Conservation (phyloP, 139 green algal species). For the Chlamydomonas schloesseri region DNA sequence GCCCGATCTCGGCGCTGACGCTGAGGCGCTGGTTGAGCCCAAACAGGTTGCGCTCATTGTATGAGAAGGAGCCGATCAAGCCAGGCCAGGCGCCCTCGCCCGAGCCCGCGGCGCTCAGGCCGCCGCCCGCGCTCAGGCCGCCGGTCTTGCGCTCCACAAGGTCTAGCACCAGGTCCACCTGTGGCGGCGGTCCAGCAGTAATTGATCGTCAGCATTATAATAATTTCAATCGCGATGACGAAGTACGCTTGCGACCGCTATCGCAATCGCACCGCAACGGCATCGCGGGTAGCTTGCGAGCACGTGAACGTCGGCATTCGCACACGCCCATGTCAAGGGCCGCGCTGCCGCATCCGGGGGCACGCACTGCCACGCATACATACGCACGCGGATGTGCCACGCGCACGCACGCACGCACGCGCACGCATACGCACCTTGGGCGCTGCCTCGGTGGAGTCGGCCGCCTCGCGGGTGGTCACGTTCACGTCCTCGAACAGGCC, state of each 20-base stretch:
- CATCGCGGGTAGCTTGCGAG: too few species aligned
- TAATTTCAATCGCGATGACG: too few species aligned
- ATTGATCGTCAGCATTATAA: background rate
- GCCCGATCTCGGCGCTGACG: constrained; percentile 80
- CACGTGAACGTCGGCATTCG: too few species aligned
- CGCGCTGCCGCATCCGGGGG: too few species aligned
- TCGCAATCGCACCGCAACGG: too few species aligned
- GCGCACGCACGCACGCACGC: too few species aligned
- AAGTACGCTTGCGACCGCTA: too few species aligned
- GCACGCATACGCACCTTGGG: constrained; percentile 61
- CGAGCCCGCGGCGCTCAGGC: constrained; percentile 75
- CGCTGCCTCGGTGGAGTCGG: constrained; percentile 70
- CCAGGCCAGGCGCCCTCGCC: constrained; percentile 81
- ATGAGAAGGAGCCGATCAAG: constrained; percentile 88
- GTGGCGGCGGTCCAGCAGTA: background rate
- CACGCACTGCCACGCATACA: too few species aligned
- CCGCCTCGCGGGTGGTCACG: constrained; percentile 85
- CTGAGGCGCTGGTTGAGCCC: constrained; percentile 92
- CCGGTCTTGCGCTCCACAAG: constrained; percentile 92
- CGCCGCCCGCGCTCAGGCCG: constrained; percentile 87
- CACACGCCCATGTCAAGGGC: too few species aligned
- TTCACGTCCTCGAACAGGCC: constrained; percentile 97
- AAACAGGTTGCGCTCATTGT: constrained; percentile 93
- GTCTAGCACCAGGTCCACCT: constrained; percentile 90
- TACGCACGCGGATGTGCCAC: too few species aligned